These are phyloP conservation scores for Phymatotrichopsis omnivora DNA, from an alignment of 2,329 filamentous ascomycete genomes.

Conservation along the genomic window DNA sequence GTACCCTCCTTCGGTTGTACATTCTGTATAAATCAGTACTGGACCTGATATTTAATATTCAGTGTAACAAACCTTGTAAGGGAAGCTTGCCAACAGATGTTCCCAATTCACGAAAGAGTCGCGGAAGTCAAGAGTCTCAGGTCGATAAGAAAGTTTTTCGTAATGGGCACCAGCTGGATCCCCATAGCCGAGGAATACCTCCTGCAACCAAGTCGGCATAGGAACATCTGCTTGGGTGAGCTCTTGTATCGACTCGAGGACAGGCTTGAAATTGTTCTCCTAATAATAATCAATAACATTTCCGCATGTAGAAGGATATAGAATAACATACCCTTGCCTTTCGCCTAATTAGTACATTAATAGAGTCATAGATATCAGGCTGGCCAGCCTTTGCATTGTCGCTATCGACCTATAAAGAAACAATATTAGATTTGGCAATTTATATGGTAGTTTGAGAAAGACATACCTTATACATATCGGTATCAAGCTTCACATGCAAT, in stretches of 20 bases:
- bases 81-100: constrained; percentile 79
- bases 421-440: constrained; percentile 11
- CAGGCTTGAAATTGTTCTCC: constrained; percentile 95
- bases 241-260: constrained; percentile 82
- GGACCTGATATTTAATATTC: constrained; percentile 6
- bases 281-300: constrained; percentile 11
- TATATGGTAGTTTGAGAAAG: constrained; percentile 1
- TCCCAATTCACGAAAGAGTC: constrained; percentile 96
- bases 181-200: constrained; percentile 95
- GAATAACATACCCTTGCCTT: constrained; percentile 46
- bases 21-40: constrained; percentile 36
- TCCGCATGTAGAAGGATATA: neutral
- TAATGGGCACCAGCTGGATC: constrained; percentile 83
- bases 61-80: constrained; percentile 45
- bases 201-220: constrained; percentile 83
- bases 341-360: constrained; percentile 79
- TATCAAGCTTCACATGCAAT: constrained; percentile 71
- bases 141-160: constrained; percentile 65
- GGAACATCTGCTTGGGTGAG: constrained; percentile 76
- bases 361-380: constrained; percentile 65
- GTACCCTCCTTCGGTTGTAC: constrained; percentile 67
- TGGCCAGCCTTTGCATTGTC: constrained; percentile 56
- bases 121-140: constrained; percentile 74
- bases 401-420: constrained; percentile 46
- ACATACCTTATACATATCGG: constrained; percentile 56